These are phyloP conservation scores for Botrytis galanthina DNA, from an alignment of 2,329 filamentous ascomycete genomes.

Conservation along the genomic window DNA sequence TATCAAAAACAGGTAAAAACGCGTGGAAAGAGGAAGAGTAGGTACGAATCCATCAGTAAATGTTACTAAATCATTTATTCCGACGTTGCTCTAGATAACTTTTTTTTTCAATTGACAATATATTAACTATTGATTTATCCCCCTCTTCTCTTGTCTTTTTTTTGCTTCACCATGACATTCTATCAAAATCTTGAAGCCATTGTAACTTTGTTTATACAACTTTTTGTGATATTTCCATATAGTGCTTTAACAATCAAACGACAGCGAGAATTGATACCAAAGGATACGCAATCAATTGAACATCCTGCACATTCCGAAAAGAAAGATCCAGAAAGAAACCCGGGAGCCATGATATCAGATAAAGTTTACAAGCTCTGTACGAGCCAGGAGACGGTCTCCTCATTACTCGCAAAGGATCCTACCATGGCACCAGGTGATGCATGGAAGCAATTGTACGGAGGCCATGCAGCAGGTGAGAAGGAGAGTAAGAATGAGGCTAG, in stretches of 20 bases:
- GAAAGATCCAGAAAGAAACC: not conserved
- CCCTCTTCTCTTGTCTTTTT: not conserved
- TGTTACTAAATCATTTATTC: not conserved
- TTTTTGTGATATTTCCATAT: conserved; percentile 38
- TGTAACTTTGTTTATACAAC: conserved; percentile 33
- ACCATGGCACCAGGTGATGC: conserved; percentile 51
- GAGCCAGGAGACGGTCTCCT: conserved; percentile 54
- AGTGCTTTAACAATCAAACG: conserved; percentile 36
- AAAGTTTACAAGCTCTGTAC: conserved; percentile 53
- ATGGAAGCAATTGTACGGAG: conserved; percentile 55
- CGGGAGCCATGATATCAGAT: conserved; percentile 43
- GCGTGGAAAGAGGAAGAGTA: not conserved
- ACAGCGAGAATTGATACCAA: conserved; percentile 24
- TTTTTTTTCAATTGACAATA: not conserved
- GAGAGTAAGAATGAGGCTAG: conserved; percentile 28
- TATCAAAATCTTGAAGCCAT: conserved; percentile 25
- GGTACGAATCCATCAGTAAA: not conserved
- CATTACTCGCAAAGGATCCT: conserved; percentile 54
- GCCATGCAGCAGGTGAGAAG: conserved; percentile 26
- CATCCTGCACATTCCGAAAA: not conserved
- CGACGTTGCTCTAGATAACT: not conserved
- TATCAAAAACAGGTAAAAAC: conserved; percentile 5
- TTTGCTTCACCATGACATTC: conserved; percentile 23
- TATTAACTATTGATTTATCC: not conserved
- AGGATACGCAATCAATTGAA: conserved; percentile 3